Percentiles rank a stretch among this genome's conserved stretches.
Conservation (phyloP, 2,329 filamentous ascomycete genomes). For the Botrytis fragariae region DNA sequence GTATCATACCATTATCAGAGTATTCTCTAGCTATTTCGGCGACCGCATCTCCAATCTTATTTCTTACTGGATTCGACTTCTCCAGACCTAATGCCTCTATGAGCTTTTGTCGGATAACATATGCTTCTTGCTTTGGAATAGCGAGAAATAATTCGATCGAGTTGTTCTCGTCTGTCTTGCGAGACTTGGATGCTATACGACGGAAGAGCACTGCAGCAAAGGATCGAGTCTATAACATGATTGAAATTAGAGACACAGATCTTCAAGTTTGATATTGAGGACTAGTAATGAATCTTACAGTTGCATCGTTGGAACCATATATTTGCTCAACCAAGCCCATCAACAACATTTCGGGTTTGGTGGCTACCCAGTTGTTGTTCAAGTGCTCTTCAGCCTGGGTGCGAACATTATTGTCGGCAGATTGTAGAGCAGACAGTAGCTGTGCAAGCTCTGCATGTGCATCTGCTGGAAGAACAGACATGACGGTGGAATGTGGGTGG, state of each 20-base stretch:
- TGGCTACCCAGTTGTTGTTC: constrained; percentile 82
- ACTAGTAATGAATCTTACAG: constrained; percentile 28
- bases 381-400: constrained; percentile 87
- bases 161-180: constrained; percentile 70
- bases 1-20: constrained; percentile 75
- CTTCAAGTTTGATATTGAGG: too few relatives aligned
- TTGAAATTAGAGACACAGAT: background rate
- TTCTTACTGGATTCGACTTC: constrained; percentile 70
- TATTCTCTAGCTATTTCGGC: constrained; percentile 95
- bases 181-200: constrained; percentile 84
- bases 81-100: constrained; percentile 75
- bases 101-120: constrained; percentile 79
- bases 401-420: constrained; percentile 81
- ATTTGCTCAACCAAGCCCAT: constrained; percentile 96
- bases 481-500: constrained; percentile 40
- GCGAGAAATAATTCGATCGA: constrained; percentile 83
- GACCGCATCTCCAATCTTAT: constrained; percentile 97
- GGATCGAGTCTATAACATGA: constrained; percentile 67
- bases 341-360: constrained; percentile 80
- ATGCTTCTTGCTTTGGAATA: constrained; percentile 68
- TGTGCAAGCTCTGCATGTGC: constrained; percentile 80
- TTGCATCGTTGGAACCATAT: constrained; percentile 59
- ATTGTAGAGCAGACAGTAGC: constrained; percentile 85
- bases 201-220: constrained; percentile 94
- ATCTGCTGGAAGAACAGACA: constrained; percentile 85